Conservation (phyloP, 176 grass and related monocot genomes). For the Cenchrus fungigraminus region DNA sequence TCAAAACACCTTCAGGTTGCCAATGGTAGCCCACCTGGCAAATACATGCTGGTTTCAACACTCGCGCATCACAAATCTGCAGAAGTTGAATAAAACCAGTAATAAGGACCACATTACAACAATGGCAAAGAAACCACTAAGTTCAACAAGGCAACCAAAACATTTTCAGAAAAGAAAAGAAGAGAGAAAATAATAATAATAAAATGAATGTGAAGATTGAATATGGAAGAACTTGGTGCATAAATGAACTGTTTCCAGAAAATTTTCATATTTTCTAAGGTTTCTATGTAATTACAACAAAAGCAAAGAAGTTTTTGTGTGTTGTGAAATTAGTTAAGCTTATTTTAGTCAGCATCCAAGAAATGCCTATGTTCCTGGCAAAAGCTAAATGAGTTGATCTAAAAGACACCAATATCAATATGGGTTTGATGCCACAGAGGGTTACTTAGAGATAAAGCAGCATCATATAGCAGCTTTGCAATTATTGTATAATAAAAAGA, state of each 20-base stretch:
- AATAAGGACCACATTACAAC: conserved; percentile 2
- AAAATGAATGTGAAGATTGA: neutral
- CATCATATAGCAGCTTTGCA: neutral
- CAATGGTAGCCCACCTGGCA: neutral
- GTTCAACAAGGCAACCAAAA: neutral
- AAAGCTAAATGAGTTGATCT: neutral
- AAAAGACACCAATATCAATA: neutral
- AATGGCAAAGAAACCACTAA: neutral
- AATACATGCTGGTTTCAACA: neutral
- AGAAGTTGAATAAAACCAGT: conserved; percentile 13
- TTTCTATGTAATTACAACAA: neutral
- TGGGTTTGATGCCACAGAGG: neutral
- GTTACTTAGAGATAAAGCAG: neutral
- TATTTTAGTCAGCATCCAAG: conserved; percentile 11
- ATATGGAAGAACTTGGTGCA: neutral
- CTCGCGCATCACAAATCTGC: conserved; percentile 23
- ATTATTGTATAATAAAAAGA: neutral
- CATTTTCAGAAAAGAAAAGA: too few species aligned
- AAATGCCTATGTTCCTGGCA: neutral
- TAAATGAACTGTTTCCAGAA: neutral
- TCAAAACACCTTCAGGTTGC: neutral
- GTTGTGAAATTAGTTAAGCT: neutral
- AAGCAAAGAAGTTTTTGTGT: neutral
- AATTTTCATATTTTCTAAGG: neutral
- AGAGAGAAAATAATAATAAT: neutral